A percentile compares a stretch with the other conserved stretches of the same genome.
These are phyloP conservation scores for Linnemannia zychae DNA, from an alignment of 192 early-diverging fungal genomes.

Conservation along the genomic window DNA sequence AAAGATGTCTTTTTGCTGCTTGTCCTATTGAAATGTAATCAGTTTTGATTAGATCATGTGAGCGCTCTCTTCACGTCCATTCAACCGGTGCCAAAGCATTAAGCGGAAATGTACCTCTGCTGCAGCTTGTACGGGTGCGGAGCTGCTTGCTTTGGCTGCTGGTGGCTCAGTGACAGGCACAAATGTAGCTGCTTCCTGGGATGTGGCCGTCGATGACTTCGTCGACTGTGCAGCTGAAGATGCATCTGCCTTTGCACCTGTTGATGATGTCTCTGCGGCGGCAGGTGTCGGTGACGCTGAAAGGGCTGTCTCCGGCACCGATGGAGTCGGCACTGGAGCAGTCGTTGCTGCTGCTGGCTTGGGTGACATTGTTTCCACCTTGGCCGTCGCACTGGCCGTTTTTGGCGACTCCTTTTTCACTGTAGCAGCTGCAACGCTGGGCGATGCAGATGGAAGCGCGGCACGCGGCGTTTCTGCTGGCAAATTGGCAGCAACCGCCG, in stretches of 20 bases:
- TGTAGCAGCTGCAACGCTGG: constrained; percentile 46
- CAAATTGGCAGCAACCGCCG: constrained; percentile 44
- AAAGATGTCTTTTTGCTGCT: not conserved
- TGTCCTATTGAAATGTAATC: not conserved
- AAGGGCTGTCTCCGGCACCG: constrained; percentile 3
- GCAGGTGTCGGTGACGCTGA: constrained; percentile 7
- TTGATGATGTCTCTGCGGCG: constrained; percentile 23
- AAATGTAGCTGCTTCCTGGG: constrained; percentile 74
- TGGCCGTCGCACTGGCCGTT: constrained; percentile 2
- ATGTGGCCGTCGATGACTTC: constrained; percentile 40
- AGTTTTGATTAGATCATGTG: not conserved
- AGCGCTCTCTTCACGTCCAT: not conserved
- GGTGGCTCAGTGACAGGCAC: not conserved
- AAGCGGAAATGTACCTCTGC: not conserved
- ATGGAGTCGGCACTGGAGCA: not conserved
- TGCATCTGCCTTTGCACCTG: not conserved
- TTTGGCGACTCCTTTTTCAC: constrained; percentile 20
- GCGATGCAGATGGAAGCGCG: constrained; percentile 27
- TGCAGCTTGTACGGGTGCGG: constrained; percentile 82
- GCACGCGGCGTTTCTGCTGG: constrained; percentile 50
- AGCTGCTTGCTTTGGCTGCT: constrained; percentile 61
- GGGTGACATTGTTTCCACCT: constrained; percentile 58
- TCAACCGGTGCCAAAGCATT: not conserved
- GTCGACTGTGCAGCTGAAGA: not conserved
- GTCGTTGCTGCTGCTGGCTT: constrained; percentile 3